These are phyloP conservation scores for Agastache rugosa DNA, from an alignment of 257 asterid species.

Conservation along the genomic window DNA sequence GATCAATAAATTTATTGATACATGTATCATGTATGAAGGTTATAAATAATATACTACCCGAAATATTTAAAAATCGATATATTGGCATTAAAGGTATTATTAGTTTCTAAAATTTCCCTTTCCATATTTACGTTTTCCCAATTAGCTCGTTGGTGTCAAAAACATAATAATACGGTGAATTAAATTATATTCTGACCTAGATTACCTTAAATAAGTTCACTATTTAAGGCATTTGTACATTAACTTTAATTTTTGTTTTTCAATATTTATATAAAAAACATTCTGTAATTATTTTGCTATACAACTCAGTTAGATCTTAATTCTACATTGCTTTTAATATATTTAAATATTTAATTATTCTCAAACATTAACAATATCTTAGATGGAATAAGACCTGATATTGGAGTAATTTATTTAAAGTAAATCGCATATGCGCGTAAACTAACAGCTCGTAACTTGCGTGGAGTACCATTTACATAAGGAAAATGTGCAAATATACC, in stretches of 20 bases:
- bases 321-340: background rate
- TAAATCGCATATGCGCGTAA: background rate
- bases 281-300: too few species aligned
- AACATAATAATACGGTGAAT: background rate
- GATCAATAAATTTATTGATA: background rate
- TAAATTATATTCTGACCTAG: background rate
- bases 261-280: too few species aligned
- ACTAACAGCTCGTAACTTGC: slow-evolving; percentile 5
- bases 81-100: too few species aligned
- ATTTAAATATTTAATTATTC: background rate
- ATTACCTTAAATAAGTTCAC: background rate
- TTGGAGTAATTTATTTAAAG: background rate
- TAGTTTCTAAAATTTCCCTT: background rate
- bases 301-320: too few species aligned
- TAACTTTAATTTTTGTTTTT: too few species aligned
- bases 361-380: background rate
- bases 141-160: background rate
- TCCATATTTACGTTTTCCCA: background rate
- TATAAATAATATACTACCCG: too few species aligned
- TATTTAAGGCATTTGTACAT: too few species aligned
- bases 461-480: too few species aligned
- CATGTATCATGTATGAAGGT: background rate
- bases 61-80: too few species aligned
- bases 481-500: too few species aligned
- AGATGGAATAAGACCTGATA: background rate